These are phyloP conservation scores for Waltergamsia citrina DNA, from an alignment of 2,329 filamentous ascomycete species.

Conservation along the genomic window DNA sequence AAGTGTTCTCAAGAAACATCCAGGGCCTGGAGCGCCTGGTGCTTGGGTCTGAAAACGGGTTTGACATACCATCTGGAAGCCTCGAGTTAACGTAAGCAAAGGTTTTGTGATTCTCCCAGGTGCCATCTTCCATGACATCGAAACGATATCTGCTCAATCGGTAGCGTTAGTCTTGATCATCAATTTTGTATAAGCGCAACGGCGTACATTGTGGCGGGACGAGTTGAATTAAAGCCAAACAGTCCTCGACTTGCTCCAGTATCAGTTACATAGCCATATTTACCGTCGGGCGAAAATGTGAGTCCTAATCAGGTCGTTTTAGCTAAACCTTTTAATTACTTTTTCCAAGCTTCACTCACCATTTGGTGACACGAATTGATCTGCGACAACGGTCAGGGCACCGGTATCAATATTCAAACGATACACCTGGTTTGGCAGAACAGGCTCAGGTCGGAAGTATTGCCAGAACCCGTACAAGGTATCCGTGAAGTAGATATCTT, in stretches of 20 bases:
- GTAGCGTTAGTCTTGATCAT: too few relatives aligned
- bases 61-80: too few relatives aligned
- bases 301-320: too few relatives aligned
- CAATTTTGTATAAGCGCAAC: too few relatives aligned
- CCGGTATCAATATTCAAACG: constrained; percentile 39
- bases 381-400: constrained; percentile 44
- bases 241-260: too few relatives aligned
- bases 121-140: constrained; percentile 28
- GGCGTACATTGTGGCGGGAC: too few relatives aligned
- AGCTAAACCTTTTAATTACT: too few relatives aligned
- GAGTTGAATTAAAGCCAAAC: constrained; percentile 18
- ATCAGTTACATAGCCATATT: constrained; percentile 45
- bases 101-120: background rate
- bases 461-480: constrained; percentile 50
- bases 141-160: constrained; percentile 35
- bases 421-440: constrained; percentile 49
- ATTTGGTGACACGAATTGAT: constrained; percentile 46
- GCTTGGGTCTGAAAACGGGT: too few relatives aligned
- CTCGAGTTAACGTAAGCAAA: too few relatives aligned
- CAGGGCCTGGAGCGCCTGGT: too few relatives aligned
- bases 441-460: constrained; percentile 43
- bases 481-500: constrained; percentile 58
- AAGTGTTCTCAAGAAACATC: too few relatives aligned
- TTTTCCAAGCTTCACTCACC: too few relatives aligned
- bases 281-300: constrained; percentile 44